phyloP scores from a whole-genome alignment of 1,139 yeast genomes.

The Kodamaea derodonti region DNA sequence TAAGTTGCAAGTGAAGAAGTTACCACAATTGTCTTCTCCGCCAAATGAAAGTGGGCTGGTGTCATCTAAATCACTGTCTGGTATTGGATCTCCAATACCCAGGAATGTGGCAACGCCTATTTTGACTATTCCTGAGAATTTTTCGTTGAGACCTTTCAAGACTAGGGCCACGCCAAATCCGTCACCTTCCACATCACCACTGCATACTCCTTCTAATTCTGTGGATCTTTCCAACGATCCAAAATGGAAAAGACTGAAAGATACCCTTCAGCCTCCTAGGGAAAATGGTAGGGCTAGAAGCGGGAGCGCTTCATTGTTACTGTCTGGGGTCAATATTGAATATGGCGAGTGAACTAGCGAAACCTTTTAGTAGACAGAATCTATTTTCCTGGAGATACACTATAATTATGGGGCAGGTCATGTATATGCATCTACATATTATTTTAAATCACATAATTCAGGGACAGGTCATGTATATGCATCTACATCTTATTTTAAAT shows the following conservation, averaged over 20 bases:
- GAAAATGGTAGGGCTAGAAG: slow-evolving; percentile 14
- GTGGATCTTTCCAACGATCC: slow-evolving; percentile 10
- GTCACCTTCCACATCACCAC: slow-evolving; percentile 39
- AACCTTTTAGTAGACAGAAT: too few species aligned
- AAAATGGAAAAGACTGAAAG: slow-evolving; percentile 8
- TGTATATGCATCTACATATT: too few species aligned
- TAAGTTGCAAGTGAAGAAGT: slow-evolving; percentile 23
- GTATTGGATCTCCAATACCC: slow-evolving; percentile 4
- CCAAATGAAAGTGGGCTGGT: slow-evolving; percentile 10
- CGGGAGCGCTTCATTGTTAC: slow-evolving; percentile 24
- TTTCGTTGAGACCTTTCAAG: slow-evolving; percentile 41
- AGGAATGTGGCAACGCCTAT: slow-evolving; percentile 6
- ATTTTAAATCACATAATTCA: too few species aligned
- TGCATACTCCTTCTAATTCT: slow-evolving; percentile 22
- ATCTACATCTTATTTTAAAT: too few species aligned
- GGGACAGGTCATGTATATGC: too few species aligned
- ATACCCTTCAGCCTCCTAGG: background rate
- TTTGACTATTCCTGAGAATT: slow-evolving; percentile 21
- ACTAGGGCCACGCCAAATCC: slow-evolving; percentile 41
- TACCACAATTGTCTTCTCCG: slow-evolving; percentile 12
- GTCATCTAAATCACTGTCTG: slow-evolving; percentile 4
- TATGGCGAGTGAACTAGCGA: slow-evolving; percentile 26
- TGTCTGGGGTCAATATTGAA: slow-evolving; percentile 30
- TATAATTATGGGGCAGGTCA: too few species aligned
- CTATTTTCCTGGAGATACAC: too few species aligned